phyloP scores from a whole-genome alignment of 768 basidiomycete species.

The Saitozyma sp. region DNA sequence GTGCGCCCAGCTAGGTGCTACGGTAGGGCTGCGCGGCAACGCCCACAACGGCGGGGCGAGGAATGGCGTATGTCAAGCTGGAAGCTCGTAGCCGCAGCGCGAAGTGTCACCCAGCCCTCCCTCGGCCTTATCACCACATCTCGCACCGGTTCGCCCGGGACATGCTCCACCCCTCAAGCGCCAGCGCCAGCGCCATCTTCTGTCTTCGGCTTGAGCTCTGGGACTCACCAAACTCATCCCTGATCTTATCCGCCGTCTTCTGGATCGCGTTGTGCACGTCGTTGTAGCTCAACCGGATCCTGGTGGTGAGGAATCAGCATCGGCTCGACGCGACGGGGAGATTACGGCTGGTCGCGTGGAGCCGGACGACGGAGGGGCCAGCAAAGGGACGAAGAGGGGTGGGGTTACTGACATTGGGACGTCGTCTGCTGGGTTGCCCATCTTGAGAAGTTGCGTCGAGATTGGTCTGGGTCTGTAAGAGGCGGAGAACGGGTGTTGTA shows the following conservation, averaged over 20 bases:
- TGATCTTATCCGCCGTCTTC: slow-evolving; percentile 66
- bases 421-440: slow-evolving; percentile 21
- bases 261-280: slow-evolving; percentile 85
- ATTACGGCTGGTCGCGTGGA: too few species aligned
- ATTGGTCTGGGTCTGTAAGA: background rate
- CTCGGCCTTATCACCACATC: too few species aligned
- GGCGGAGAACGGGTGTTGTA: background rate
- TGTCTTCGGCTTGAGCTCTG: background rate
- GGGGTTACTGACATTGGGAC: slow-evolving; percentile 20
- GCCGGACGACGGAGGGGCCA: background rate
- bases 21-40: too few species aligned
- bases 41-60: too few species aligned
- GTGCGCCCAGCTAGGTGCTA: too few species aligned
- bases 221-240: slow-evolving; percentile 63
- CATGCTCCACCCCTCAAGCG: slow-evolving; percentile 1
- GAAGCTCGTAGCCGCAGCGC: too few species aligned
- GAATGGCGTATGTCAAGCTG: too few species aligned
- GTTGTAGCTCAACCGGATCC: slow-evolving; percentile 74
- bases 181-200: background rate
- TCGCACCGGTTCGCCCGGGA: background rate
- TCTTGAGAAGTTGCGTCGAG: background rate
- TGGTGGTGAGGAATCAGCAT: background rate
- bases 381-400: background rate
- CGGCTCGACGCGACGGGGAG: background rate
- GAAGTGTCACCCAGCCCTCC: too few species aligned